Base-by-base conservation (phyloP, 2,329 filamentous ascomycete species). In the Pseudopithomyces chartarum region DNA sequence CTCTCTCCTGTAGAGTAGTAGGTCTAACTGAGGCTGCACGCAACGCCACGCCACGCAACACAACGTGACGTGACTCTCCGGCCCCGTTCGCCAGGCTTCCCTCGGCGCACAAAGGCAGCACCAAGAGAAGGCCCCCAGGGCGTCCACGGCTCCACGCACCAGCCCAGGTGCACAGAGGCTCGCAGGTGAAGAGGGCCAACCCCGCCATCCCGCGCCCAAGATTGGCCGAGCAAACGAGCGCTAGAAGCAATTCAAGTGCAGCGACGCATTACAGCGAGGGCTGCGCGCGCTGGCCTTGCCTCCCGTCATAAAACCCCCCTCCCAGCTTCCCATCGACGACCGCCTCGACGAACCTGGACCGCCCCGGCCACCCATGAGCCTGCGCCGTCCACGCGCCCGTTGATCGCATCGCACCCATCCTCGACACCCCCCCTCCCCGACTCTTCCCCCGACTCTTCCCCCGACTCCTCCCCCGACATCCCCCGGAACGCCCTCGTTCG, bases 171-270 rank as follows among this genome's bases (percentile, higher is more conserved):
- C n/a, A n/a, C 34, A n/a, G 32, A 36, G 17, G 61, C 62, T 56
- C 58, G 55, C 60, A 59, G 43, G 34, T 54, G 52, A 42, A 39
- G 56, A 55, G 19, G 11, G 48, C 38, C 23, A 15, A 51, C 61
- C 55, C 55, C 55, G 33, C 58, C 55, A 36, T 48, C 52, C 40
- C 13, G 6, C 43, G 56, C 56, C 63, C 55, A 48, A 57, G 64
- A 64, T 63, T 68, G 66, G 62, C 61, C 64, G 61, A 65, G 64
- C 62, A 67, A 61, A 65, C 65, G 68, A 73, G 70, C 67, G 71
- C 70, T 71, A 72, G 69, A 48, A 50, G 71, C 58, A 68, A 69
- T 67, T 63, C 66, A 34, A 58, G 64, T 59, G 63, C 62, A 64
- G 59, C 68, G 61, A 53, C 66, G 33, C 46, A 36, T 22, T 22